Conservation (phyloP, 2,329 filamentous ascomycete species). For the Alternaria triticina region DNA sequence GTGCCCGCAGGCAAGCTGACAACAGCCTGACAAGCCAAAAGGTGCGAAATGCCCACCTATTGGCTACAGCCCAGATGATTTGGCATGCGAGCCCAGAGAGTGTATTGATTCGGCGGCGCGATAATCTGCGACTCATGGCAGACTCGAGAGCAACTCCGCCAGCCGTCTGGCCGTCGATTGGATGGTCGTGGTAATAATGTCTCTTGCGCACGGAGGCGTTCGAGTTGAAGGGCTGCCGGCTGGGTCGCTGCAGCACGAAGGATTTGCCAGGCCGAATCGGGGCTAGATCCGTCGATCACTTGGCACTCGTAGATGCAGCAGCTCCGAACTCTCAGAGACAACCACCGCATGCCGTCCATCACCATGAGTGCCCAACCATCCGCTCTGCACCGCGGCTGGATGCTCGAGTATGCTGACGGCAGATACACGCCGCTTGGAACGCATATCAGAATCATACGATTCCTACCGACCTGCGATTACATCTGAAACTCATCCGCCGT, state of each 20-base stretch:
- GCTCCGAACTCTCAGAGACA: not conserved
- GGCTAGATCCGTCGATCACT: conserved; percentile 12
- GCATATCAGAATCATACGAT: conserved; percentile 10
- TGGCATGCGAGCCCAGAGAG: not conserved
- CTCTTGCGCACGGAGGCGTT: conserved; percentile 9
- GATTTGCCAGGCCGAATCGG: conserved; percentile 17
- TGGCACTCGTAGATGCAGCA: not conserved
- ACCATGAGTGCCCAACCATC: not conserved
- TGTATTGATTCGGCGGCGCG: not conserved
- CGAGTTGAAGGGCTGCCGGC: not conserved
- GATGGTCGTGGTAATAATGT: not conserved
- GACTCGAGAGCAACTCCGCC: not conserved
- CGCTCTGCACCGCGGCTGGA: conserved; percentile 11
- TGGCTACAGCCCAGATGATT: not conserved
- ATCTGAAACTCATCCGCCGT: conserved; percentile 13
- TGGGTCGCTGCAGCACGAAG: conserved; percentile 11
- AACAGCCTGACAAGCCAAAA: not conserved
- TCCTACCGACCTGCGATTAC: conserved; percentile 3
- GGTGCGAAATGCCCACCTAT: conserved; percentile 1
- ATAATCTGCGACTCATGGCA: not conserved
- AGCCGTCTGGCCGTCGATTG: not conserved
- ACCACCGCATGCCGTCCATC: conserved; percentile 2
- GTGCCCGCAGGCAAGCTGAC: conserved; percentile 1
- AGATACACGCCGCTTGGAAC: conserved; percentile 3
- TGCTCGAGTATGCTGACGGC: not conserved